Base-by-base conservation (phyloP, 1,284 basidiomycete genomes). In the Sphagnurus paluster region DNA sequence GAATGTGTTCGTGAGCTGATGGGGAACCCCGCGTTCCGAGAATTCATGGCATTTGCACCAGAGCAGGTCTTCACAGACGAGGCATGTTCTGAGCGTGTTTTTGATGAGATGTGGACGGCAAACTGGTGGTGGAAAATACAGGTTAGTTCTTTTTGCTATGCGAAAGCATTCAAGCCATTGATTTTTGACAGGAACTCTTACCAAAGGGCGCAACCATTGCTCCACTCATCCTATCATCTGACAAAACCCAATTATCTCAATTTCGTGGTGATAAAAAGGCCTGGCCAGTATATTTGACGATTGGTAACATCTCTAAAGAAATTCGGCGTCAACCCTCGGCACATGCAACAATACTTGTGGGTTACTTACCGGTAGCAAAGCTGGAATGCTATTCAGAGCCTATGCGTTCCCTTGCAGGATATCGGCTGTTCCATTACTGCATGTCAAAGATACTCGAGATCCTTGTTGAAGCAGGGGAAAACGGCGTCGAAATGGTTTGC, bases 371-470 rank as follows among this genome's bases (percentile, higher is more conserved):
- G 5, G 29, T 32, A 5, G 7, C 30, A 19, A 72, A 74, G 45
- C 59, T 75, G 1, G 60, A 68, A 2, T 65, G 64, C 50, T 68
- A 65, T 48, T 48, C 56, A 0, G 48, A 63, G 11, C 41, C 52
- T 0, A 44, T 39, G 11, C 48, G 59, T 0, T 58, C 57, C 0
- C 25, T 58, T 11, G 46, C 25, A 17, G 19, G 55, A 25, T 32
- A 59, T 49, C 6, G 21, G 3, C 55, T 74, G 0, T 76, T 74
- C 49, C 73, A 75, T 46, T 30, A 58, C 1, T 70, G 66, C 38
- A 69, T 75, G 69, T 11, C 25, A 0, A 48, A 41, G 0, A 50
- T 72, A 0, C 43, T 72, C 0, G 42, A 58, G 17, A 59, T 65
- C 0, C 43, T 74, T 2, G 42, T 61, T 1, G 38, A 57, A 9